Evolutionary conservation across 1,284 basidiomycete genomes (phyloP), one percentile per base, ranked within the genome.

Genomic region (Heterobasidion occidentale): DNA sequence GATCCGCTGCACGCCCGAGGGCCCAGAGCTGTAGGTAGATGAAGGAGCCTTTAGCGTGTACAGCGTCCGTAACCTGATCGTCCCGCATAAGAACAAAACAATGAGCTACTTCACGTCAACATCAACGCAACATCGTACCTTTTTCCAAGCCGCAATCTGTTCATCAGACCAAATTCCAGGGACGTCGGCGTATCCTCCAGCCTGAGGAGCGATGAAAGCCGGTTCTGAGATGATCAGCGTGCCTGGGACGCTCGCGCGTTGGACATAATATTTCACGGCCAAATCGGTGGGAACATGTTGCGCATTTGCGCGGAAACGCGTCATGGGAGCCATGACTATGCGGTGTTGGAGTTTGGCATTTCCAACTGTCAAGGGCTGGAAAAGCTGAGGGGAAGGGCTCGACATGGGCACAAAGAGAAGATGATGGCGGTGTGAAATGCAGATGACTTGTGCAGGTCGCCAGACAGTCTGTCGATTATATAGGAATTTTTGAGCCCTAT

Each of bases 181-280:
- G 2, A 64, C 61, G 53, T 63, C 52, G 57, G 27, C 49, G 33
- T 33, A n/a, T 3, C 77, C 77, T 7, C 71, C 74, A 0, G 73
- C 75, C 52, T 70, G 65, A 7, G 68, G 56, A 11, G 68, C 64
- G 53, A 81, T 75, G 60, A 75, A 66, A 0, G 75, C 77, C 0
- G 67, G 78, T 63, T 82, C 80, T 3, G 76, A 68, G 56, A 82
- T 76, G 33, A 82, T 64, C 5, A 83, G 64, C 0, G 77, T 76
- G 0, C 79, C 79, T 0, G 74, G 72, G 0, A 61, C 62, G 38
- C 64, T 66, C 2, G 71, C 75, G 11, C 79, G 70, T 60, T 82
- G 80, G 0, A 63, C 58, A 64, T 81, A 82, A 63, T 82, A 80
- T 46, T 74, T 71, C 17, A 67, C 63, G 15, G 67, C 68, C 9